phyloP scores from a whole-genome alignment of 192 early-diverging fungal species.

The Spizellomyces sp. region DNA sequence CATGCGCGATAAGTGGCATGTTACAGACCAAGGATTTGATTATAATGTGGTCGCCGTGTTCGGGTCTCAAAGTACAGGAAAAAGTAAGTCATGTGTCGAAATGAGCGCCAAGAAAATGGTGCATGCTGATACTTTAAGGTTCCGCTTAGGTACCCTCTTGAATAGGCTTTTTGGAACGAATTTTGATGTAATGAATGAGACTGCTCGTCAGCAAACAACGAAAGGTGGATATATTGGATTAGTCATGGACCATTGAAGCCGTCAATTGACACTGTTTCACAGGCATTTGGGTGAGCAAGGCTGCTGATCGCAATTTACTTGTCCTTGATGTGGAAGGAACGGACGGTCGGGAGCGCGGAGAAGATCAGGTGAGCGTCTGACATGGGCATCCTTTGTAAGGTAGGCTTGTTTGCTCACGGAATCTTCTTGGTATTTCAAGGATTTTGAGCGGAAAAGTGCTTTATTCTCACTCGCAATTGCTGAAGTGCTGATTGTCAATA shows the following conservation, averaged over 20 bases:
- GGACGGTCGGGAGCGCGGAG: slow-evolving; percentile 96
- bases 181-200: slow-evolving; percentile 96
- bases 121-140: slow-evolving; percentile 2
- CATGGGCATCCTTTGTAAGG: not conserved
- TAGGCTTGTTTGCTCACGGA: not conserved
- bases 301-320: slow-evolving; percentile 76
- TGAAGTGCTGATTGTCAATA: slow-evolving; percentile 95
- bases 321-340: slow-evolving; percentile 99
- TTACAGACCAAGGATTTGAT: slow-evolving; percentile 86
- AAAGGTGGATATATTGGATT: slow-evolving; percentile 56
- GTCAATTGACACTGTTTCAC: not conserved
- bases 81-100: slow-evolving; percentile 60
- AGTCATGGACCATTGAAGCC: slow-evolving; percentile 7
- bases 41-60: slow-evolving; percentile 98
- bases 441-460: slow-evolving; percentile 98
- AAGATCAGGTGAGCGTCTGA: slow-evolving; percentile 74
- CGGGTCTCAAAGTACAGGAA: slow-evolving; percentile 98
- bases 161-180: slow-evolving; percentile 93
- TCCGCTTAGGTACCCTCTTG: slow-evolving; percentile 77
- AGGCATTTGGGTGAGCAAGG: slow-evolving; percentile 93
- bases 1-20: slow-evolving; percentile 80
- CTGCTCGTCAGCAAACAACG: slow-evolving; percentile 78
- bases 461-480: slow-evolving; percentile 94
- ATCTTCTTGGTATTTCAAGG: slow-evolving; percentile 38
- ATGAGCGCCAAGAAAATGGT: not conserved